Evolutionary conservation across 192 early-diverging fungal genomes (phyloP).

Genomic region (Coemansia aciculifera): DNA sequence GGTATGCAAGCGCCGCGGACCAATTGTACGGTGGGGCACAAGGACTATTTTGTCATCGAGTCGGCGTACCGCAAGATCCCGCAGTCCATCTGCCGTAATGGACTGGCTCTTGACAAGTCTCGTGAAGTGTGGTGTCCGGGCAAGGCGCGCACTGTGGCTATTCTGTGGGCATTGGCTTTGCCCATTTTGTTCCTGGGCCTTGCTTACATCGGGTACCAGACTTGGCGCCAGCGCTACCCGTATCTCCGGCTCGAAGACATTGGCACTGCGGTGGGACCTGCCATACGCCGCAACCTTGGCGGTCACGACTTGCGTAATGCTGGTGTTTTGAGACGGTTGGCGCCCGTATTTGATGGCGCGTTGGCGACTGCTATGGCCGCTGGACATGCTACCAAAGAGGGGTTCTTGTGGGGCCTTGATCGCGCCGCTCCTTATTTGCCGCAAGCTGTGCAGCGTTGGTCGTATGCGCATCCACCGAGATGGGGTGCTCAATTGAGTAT

Average conservation of each 20-base stretch:
- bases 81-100: constrained; percentile 78
- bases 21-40: constrained; percentile 56
- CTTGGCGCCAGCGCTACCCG: constrained; percentile 45
- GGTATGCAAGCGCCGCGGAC: constrained; percentile 59
- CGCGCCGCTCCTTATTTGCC: constrained; percentile 47
- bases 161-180: constrained; percentile 43
- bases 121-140: constrained; percentile 70
- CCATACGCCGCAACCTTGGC: constrained; percentile 18
- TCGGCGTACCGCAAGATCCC: constrained; percentile 88
- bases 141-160: constrained; percentile 44
- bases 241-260: constrained; percentile 51
- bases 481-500: constrained; percentile 38
- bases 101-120: constrained; percentile 58
- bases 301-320: constrained; percentile 10
- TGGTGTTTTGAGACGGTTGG: constrained; percentile 31
- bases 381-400: constrained; percentile 32
- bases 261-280: constrained; percentile 30
- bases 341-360: constrained; percentile 46
- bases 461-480: constrained; percentile 51
- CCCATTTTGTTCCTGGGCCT: constrained; percentile 33
- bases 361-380: constrained; percentile 37
- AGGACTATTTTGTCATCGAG: constrained; percentile 69
- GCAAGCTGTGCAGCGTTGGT: constrained; percentile 42
- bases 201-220: constrained; percentile 42
- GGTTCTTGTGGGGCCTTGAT: constrained; percentile 42